Evolutionary conservation across 208 protist genomes (phyloP).

Genomic region (Trypanosoma grayi): DNA sequence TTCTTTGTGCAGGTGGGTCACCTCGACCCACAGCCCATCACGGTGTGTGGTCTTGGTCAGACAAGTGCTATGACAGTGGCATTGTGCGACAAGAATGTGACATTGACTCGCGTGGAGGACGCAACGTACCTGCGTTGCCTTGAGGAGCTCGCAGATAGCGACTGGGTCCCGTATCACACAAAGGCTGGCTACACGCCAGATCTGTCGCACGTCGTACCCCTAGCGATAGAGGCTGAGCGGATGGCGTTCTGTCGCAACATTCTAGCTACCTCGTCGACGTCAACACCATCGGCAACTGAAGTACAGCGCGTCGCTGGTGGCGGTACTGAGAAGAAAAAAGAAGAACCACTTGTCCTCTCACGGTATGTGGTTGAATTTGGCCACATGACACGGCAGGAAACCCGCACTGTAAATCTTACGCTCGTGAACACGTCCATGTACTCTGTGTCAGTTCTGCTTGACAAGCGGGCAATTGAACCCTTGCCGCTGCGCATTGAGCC

Average conservation of each 20-base stretch:
- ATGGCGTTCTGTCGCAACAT: constrained; percentile 58
- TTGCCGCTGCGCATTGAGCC: constrained; percentile 74
- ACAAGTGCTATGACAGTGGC: constrained; percentile 55
- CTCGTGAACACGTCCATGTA: constrained; percentile 86
- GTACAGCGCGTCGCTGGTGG: background rate
- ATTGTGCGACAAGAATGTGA: constrained; percentile 22
- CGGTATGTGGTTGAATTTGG: constrained; percentile 94
- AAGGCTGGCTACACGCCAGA: constrained; percentile 14
- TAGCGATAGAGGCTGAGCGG: constrained; percentile 73
- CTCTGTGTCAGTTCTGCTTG: constrained; percentile 67
- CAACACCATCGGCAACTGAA: background rate
- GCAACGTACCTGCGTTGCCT: constrained; percentile 10
- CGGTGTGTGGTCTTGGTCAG: constrained; percentile 68
- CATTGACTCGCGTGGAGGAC: constrained; percentile 23
- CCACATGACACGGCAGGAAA: constrained; percentile 86
- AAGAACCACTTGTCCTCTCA: constrained; percentile 51
- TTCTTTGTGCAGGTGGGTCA: constrained; percentile 90
- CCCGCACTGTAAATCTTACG: constrained; percentile 65
- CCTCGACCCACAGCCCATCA: constrained; percentile 90
- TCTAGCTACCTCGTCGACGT: background rate
- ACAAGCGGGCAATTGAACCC: constrained; percentile 64
- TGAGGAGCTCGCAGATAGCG: constrained; percentile 12
- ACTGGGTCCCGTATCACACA: constrained; percentile 34
- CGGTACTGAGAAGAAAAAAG: background rate
- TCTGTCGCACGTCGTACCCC: constrained; percentile 6